Conservation (phyloP, 2,329 filamentous ascomycete genomes). For the Claviceps purpurea region DNA sequence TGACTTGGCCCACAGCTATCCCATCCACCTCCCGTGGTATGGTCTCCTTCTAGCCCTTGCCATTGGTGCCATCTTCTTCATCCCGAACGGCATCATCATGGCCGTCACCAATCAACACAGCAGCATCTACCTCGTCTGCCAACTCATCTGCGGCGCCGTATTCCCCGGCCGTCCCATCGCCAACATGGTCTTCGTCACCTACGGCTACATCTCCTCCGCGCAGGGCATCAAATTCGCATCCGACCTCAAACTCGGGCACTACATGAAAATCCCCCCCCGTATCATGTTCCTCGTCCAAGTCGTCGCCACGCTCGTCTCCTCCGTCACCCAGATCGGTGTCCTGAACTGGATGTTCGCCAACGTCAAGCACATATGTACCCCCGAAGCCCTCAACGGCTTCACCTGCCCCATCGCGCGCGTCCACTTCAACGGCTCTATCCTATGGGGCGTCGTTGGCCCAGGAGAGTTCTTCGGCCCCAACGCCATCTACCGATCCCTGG, state of each 20-base stretch:
- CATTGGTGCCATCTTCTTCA: conserved; percentile 71
- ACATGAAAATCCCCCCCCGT: conserved; percentile 78
- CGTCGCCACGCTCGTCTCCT: conserved; percentile 61
- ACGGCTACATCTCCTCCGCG: conserved; percentile 77
- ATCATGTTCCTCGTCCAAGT: conserved; percentile 69
- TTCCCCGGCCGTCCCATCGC: conserved; percentile 79
- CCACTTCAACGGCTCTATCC: conserved; percentile 80
- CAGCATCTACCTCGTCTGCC: conserved; percentile 75
- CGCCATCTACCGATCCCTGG: conserved; percentile 60
- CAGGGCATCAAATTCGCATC: conserved; percentile 83
- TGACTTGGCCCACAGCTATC: conserved; percentile 38
- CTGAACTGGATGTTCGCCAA: conserved; percentile 84
- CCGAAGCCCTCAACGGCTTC: conserved; percentile 72
- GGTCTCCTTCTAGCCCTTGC: conserved; percentile 65
- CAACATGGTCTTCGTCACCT: conserved; percentile 89
- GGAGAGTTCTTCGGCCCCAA: conserved; percentile 66
- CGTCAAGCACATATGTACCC: conserved; percentile 64
- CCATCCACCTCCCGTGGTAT: conserved; percentile 76
- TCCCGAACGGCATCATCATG: conserved; percentile 87
- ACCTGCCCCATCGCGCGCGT: conserved; percentile 78
- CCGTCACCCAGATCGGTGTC: conserved; percentile 67
- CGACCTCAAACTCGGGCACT: conserved; percentile 76
- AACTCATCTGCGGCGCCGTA: conserved; percentile 67
- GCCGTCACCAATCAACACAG: conserved; percentile 83
- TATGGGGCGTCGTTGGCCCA: conserved; percentile 82